These are phyloP conservation scores for Lodderomyces metapsilosis DNA, from an alignment of 1,139 yeast genomes.

Conservation along the genomic window DNA sequence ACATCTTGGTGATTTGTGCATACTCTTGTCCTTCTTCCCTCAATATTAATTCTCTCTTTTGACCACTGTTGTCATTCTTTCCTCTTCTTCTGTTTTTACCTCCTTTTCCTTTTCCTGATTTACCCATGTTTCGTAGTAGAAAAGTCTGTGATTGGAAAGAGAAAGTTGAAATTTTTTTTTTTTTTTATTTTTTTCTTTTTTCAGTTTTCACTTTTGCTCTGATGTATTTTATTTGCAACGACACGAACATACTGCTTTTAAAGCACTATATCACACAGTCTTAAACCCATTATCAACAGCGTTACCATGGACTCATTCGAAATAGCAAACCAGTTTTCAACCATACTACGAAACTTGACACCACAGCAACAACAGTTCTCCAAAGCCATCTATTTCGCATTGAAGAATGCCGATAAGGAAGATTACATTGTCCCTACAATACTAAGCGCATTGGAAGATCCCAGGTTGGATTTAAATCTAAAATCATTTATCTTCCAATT, in stretches of 20 bases:
- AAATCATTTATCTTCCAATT: slow-evolving; percentile 69
- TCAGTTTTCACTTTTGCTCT: background rate
- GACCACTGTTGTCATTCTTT: slow-evolving; percentile 88
- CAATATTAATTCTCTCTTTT: slow-evolving; percentile 88
- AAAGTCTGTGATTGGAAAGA: slow-evolving; percentile 1
- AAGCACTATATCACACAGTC: no score
- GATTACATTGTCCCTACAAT: slow-evolving; percentile 75
- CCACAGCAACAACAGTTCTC: slow-evolving; percentile 61
- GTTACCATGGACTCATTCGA: slow-evolving; percentile 69
- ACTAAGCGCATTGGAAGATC: slow-evolving; percentile 59
- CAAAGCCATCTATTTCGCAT: slow-evolving; percentile 58
- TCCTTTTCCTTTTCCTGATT: slow-evolving; percentile 57
- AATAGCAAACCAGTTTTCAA: slow-evolving; percentile 67
- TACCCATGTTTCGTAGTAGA: slow-evolving; percentile 34
- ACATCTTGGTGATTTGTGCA: slow-evolving; percentile 97
- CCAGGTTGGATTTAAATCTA: slow-evolving; percentile 51
- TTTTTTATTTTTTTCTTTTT: slow-evolving; percentile 4
- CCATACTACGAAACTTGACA: slow-evolving; percentile 56
- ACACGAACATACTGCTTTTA: no score
- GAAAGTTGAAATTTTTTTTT: slow-evolving; percentile 3
- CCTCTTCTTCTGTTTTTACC: slow-evolving; percentile 98
- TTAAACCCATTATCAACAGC: no score
- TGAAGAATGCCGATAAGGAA: slow-evolving; percentile 57
- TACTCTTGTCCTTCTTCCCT: slow-evolving; percentile 98
- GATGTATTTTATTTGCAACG: background rate